A percentile compares a stretch with the other conserved stretches of the same genome.
phyloP scores from a whole-genome alignment of 2,329 filamentous ascomycete genomes.

The Stemphylium beticola region DNA sequence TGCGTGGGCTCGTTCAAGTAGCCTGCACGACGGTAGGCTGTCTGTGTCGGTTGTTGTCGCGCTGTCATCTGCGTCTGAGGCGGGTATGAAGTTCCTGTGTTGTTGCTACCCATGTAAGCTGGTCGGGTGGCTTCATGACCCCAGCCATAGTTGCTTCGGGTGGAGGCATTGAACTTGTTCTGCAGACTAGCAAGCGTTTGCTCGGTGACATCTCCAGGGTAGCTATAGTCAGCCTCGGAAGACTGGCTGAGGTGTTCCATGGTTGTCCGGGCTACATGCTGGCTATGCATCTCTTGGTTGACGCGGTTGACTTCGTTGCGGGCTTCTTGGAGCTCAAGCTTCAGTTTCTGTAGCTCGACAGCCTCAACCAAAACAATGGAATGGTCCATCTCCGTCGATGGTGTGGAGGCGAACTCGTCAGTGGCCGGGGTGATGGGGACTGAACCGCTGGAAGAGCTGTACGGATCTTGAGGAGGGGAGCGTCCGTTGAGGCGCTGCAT shows the following conservation, averaged over 20 bases:
- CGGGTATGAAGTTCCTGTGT: constrained; percentile 33
- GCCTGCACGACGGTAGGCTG: constrained; percentile 38
- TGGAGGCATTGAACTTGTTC: constrained; percentile 57
- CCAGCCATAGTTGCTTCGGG: constrained; percentile 50
- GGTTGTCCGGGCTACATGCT: constrained; percentile 65
- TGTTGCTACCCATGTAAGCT: constrained; percentile 31
- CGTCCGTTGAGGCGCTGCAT: constrained; percentile 73
- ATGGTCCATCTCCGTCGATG: constrained; percentile 33
- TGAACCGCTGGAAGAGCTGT: constrained; percentile 64
- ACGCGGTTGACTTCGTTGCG: constrained; percentile 73
- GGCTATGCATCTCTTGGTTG: constrained; percentile 73
- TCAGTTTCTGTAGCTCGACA: constrained; percentile 71
- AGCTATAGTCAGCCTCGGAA: constrained; percentile 58
- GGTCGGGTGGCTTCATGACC: constrained; percentile 31
- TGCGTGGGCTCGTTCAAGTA: constrained; percentile 48
- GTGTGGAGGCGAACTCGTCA: constrained; percentile 56
- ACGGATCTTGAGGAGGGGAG: constrained; percentile 56
- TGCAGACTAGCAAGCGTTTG: constrained; percentile 59
- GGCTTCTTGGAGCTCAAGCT: constrained; percentile 73
- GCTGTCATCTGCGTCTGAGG: constrained; percentile 11
- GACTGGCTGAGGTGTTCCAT: constrained; percentile 62
- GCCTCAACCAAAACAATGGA: constrained; percentile 47
- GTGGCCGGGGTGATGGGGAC: constrained; percentile 68
- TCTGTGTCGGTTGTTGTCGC: constrained; percentile 28
- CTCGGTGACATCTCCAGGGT: constrained; percentile 54